phyloP scores from a whole-genome alignment of 1,139 yeast genomes.

The Zygotorulaspora mrakii region DNA sequence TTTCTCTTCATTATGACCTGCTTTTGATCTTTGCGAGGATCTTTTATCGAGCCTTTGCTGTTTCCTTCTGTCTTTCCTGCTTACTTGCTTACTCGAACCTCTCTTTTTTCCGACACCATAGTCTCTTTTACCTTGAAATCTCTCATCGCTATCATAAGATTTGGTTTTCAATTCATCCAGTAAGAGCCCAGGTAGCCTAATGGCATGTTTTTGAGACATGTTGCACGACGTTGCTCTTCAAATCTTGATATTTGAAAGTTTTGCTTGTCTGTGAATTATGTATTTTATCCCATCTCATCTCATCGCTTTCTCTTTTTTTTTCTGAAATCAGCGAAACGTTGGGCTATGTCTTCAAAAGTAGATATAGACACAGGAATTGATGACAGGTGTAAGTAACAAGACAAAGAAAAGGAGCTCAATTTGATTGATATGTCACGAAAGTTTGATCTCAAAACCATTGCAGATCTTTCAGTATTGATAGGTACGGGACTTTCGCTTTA shows the following conservation, averaged over 20 bases:
- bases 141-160: slow-evolving; percentile 40
- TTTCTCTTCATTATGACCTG: background rate
- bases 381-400: too few relatives aligned
- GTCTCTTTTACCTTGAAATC: slow-evolving; percentile 1
- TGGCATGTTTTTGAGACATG: slow-evolving; percentile 36
- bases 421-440: slow-evolving; percentile 38
- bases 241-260: background rate
- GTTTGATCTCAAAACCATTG: slow-evolving; percentile 51
- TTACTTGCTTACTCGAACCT: slow-evolving; percentile 20
- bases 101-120: background rate
- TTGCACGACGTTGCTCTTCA: background rate
- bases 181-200: slow-evolving; percentile 63
- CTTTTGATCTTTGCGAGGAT: background rate
- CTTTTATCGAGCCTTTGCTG: slow-evolving; percentile 33
- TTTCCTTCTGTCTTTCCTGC: slow-evolving; percentile 36
- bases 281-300: slow-evolving; percentile 21
- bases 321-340: slow-evolving; percentile 1
- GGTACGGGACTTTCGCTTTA: slow-evolving; percentile 84
- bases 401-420: background rate
- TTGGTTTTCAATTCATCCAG: slow-evolving; percentile 57
- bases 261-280: too few relatives aligned
- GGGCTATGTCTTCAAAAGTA: too few relatives aligned
- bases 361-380: too few relatives aligned
- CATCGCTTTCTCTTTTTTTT: slow-evolving; percentile 8
- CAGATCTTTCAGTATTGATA: slow-evolving; percentile 67